Evolutionary conservation across 2,329 filamentous ascomycete species (phyloP).

Genomic region (Diaporthe helianthi): DNA sequence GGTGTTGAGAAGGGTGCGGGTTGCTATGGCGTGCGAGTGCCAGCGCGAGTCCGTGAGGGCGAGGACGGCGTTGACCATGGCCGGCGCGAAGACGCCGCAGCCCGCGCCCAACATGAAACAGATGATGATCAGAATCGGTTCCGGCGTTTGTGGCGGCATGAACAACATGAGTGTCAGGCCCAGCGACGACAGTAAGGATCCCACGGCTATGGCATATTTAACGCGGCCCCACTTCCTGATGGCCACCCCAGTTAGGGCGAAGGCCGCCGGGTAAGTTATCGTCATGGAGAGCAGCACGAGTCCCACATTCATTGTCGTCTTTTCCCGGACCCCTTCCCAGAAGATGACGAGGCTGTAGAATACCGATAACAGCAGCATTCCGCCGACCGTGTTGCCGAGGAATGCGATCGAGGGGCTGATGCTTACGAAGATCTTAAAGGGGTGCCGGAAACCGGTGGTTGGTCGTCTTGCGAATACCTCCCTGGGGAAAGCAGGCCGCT

Average conservation of each 20-base stretch:
- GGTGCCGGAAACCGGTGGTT: conserved; percentile 1
- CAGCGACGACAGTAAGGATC: background rate
- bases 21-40: conserved; percentile 32
- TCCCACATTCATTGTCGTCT: background rate
- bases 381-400: conserved; percentile 20
- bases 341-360: conserved; percentile 34
- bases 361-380: conserved; percentile 26
- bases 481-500: conserved; percentile 23
- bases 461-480: conserved; percentile 20
- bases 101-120: conserved; percentile 12
- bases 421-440: conserved; percentile 15
- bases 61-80: conserved; percentile 33
- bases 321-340: conserved; percentile 28
- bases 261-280: conserved; percentile 10
- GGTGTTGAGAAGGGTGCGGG: conserved; percentile 28
- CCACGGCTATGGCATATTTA: conserved; percentile 24
- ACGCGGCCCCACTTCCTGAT: conserved; percentile 26
- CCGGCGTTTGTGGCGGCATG: background rate
- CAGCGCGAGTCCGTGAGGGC: conserved; percentile 27
- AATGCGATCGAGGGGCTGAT: conserved; percentile 23
- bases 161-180: conserved; percentile 30
- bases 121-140: conserved; percentile 9
- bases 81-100: conserved; percentile 29
- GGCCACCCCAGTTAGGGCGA: conserved; percentile 19
- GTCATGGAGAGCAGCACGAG: conserved; percentile 28